Evolutionary conservation across 257 asterid genomes (phyloP).

Genomic region (Avicennia marina): DNA sequence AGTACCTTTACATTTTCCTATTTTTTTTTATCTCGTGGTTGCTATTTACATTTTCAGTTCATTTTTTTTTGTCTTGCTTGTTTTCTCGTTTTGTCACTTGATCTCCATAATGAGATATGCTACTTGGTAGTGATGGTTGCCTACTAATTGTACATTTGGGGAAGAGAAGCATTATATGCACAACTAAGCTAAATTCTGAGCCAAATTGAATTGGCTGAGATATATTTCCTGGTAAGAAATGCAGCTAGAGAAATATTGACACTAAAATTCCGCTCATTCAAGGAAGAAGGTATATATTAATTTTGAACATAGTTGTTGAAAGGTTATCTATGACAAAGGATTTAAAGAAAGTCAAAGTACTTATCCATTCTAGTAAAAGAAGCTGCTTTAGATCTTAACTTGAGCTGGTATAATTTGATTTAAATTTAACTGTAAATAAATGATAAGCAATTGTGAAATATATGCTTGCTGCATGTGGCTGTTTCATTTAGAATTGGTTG

Average conservation of each 20-base stretch:
- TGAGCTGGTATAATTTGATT: neutral
- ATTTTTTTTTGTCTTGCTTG: neutral
- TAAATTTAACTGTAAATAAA: neutral
- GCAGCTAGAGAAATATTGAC: neutral
- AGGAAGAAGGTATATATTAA: neutral
- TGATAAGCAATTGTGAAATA: neutral
- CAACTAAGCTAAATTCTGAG: neutral
- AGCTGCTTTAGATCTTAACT: neutral
- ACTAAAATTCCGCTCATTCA: neutral
- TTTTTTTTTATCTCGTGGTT: neutral
- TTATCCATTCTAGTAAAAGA: neutral
- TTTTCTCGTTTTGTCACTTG: slow-evolving; percentile 6
- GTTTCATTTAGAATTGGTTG: neutral
- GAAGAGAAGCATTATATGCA: neutral
- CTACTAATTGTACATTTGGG: neutral
- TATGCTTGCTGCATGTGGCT: neutral
- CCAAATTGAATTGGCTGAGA: neutral
- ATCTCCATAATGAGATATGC: neutral
- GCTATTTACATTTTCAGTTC: neutral
- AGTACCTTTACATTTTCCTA: slow-evolving; percentile 1
- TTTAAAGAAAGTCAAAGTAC: neutral
- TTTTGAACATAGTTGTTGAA: neutral
- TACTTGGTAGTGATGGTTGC: neutral
- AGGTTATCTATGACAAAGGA: no score
- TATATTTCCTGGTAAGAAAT: neutral